Conservation (phyloP, 1,139 yeast species). For the Debaryomycetaceae sp. region DNA sequence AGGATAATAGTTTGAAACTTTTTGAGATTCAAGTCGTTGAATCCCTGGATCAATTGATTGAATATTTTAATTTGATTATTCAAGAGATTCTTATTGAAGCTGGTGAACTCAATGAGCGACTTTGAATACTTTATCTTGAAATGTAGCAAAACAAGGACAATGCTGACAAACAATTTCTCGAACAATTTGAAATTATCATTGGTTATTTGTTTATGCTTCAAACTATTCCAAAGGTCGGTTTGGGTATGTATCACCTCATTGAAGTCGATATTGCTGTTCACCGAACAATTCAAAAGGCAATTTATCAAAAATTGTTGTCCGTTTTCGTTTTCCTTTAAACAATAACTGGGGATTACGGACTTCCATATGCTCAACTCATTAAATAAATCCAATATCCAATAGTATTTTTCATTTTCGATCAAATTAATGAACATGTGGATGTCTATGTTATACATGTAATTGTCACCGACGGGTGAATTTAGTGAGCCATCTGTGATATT, state of each 20-base stretch:
- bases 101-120: slow-evolving; percentile 7
- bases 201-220: slow-evolving; percentile 13
- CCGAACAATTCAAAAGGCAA: slow-evolving; percentile 31
- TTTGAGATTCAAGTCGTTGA: slow-evolving; percentile 10
- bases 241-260: slow-evolving; percentile 20
- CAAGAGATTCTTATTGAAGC: slow-evolving; percentile 15
- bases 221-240: slow-evolving; percentile 20
- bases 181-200: slow-evolving; percentile 15
- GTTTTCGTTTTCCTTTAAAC: slow-evolving; percentile 17
- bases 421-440: slow-evolving; percentile 19
- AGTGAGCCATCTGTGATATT: not conserved
- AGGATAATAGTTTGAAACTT: slow-evolving; percentile 18
- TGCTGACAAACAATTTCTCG: slow-evolving; percentile 26
- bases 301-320: slow-evolving; percentile 22
- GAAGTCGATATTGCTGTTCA: slow-evolving; percentile 12
- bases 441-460: slow-evolving; percentile 8
- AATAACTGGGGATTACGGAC: slow-evolving; percentile 33
- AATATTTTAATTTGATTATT: slow-evolving; percentile 34
- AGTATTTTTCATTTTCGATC: slow-evolving; percentile 31
- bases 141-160: slow-evolving; percentile 25
- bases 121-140: slow-evolving; percentile 14
- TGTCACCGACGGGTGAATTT: not conserved
- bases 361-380: slow-evolving; percentile 42
- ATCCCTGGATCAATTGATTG: slow-evolving; percentile 22
- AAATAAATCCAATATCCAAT: slow-evolving; percentile 40